Evolutionary conservation across 176 grass and related monocot species (phyloP), one percentile per base, ranked within the genome.

Genomic region (Rhynchospora pubera): DNA sequence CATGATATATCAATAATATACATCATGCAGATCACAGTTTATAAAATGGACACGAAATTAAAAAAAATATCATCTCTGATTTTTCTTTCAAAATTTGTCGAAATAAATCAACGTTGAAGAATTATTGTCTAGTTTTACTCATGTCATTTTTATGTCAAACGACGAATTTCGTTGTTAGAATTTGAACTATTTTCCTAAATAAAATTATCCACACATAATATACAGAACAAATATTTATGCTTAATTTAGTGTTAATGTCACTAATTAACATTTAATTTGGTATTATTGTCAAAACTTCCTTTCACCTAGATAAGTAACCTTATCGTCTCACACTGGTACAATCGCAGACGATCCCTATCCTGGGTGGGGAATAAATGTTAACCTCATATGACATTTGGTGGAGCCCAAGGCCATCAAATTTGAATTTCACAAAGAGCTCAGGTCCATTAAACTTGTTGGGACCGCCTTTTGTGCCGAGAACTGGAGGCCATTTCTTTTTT

Each of bases 401-500:
- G 46, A 75, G 46, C 8, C 44, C 43, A 1, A 2, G 12, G 13
- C 32, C 34, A 21, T 16, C 67, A 46, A 45, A 47, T 71, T 71
- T 71, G n/a, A 71, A 48, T 22, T 70, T 42, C 12, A 69, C n/a
- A n/a, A n/a, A 12, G 44, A 69, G 21, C 19, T 74, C 11, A 24
- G 70, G 46, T 75, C 70, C 70, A 75, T 30, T 28, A 30, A 55
- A 51, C 28, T 63, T 47, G 77, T 34, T 42, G 77, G 58, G 59
- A 62, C 77, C 57, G 34, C 39, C 19, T 81, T 65, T 81, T 81
- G 79, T 81, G 60, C 58, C 2, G 79, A 64, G 59, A 65, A 44
- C 42, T 82, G 11, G 43, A 65, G 58, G 26, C 79, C 79, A 50
- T 82, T 65, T 65, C 39, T 82, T 82, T 82, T 82, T 46, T 16